Conservation (phyloP, 129 eudicot species). For the Flaveria trinervia region DNA sequence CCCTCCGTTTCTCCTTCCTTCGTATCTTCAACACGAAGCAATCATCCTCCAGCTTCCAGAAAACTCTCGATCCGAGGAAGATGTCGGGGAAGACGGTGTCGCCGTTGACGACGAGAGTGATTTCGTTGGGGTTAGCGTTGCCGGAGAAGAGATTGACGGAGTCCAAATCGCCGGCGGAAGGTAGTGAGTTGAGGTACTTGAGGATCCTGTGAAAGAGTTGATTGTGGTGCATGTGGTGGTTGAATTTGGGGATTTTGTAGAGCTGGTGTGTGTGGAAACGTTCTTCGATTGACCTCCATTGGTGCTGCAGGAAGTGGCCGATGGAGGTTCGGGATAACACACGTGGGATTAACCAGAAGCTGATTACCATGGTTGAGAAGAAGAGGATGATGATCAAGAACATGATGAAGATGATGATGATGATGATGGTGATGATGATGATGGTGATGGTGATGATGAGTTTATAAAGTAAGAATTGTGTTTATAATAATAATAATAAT, state of each 20-base stretch:
- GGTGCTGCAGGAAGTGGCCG: slow-evolving; percentile 37
- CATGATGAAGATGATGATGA: slow-evolving; percentile 43
- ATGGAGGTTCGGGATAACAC: slow-evolving; percentile 48
- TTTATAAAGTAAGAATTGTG: slow-evolving; percentile 8
- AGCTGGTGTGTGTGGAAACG: slow-evolving; percentile 63
- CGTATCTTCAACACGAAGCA: slow-evolving; percentile 62
- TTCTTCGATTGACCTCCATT: slow-evolving; percentile 56
- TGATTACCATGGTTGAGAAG: slow-evolving; percentile 8
- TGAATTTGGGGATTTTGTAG: slow-evolving; percentile 84
- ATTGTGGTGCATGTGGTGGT: slow-evolving; percentile 72
- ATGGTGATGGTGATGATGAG: slow-evolving; percentile 26
- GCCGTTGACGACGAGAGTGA: slow-evolving; percentile 53
- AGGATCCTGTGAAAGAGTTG: slow-evolving; percentile 57
- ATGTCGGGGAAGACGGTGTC: slow-evolving; percentile 52
- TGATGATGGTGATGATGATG: too few relatives aligned
- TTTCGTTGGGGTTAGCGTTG: slow-evolving; percentile 52
- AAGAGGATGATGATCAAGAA: slow-evolving; percentile 32
- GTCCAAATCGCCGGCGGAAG: slow-evolving; percentile 66
- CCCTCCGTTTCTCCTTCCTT: slow-evolving; percentile 63
- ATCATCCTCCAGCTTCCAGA: slow-evolving; percentile 53
- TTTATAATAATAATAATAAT: too few relatives aligned
- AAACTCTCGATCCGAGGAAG: slow-evolving; percentile 68
- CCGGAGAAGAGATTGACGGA: slow-evolving; percentile 71
- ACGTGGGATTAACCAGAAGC: slow-evolving; percentile 34
- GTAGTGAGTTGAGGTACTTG: slow-evolving; percentile 64